Base-by-base conservation (phyloP, 1,139 yeast species). In the Geotrichum fermentans region DNA sequence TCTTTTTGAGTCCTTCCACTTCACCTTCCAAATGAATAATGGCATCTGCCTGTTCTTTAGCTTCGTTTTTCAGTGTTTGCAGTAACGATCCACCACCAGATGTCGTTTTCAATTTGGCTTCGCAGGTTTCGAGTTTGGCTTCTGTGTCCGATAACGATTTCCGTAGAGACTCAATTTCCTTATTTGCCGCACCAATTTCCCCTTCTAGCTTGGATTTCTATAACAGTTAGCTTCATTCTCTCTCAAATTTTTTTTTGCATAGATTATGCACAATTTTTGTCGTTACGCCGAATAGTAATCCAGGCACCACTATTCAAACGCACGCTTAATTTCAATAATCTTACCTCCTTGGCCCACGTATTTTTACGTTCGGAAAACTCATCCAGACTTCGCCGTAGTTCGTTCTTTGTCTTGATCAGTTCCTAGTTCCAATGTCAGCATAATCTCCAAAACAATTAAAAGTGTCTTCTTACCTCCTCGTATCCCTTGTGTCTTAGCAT, bases 311-410 rank as follows among this genome's bases (percentile, higher is more conserved):
- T n/a, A n/a, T n/a, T n/a, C n/a, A n/a, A n/a, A n/a, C n/a, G n/a
- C n/a, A n/a, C n/a, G n/a, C n/a, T n/a, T n/a, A n/a, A n/a, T n/a
- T n/a, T n/a, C n/a, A 16, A 28, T 8, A 4, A 10, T 10, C 43
- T 17, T 29, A 40, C 43, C 43, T 40, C 40, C 13, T 26, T 43
- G 30, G 32, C 20, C 41, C 34, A 30, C 17, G 21, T 18, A 21
- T 39, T 38, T 34, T 38, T 20, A 14, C 22, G 14, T 22, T 38
- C 48, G 2, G 4, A 7, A 13, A 38, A 18, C n/a, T 38, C 43
- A 10, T 40, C 43, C 8, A 38, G 43, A 14, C 22, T 45, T 6
- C 7, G 14, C 14, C 48, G 42, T 6, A 33, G 21, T 22, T 45
- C 40, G 28, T 32, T 30, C 30, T 38, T 45, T 11, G 36, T 11